A percentile compares a stretch with the other conserved stretches of the same genome.
Evolutionary conservation across 805 yeast genomes (phyloP).

Genomic region (Peterozyma xylosa): DNA sequence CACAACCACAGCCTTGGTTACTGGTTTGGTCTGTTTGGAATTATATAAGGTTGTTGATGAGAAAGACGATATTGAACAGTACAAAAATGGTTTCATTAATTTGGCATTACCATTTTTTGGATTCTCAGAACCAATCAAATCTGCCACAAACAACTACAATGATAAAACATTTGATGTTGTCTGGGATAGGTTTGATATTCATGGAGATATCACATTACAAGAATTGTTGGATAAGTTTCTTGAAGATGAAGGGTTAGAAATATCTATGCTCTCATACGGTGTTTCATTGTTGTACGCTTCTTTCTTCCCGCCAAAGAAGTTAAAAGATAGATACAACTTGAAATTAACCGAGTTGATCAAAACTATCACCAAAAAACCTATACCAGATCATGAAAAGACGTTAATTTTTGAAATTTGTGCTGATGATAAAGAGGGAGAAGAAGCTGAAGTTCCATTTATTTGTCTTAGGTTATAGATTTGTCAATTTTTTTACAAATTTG

Average conservation of each 20-base stretch:
- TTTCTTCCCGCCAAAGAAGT: constrained; percentile 87
- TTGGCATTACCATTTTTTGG: constrained; percentile 95
- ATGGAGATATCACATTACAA: constrained; percentile 69
- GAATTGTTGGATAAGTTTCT: constrained; percentile 70
- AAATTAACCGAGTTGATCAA: constrained; percentile 72
- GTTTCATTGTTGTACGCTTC: constrained; percentile 87
- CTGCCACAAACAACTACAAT: constrained; percentile 77
- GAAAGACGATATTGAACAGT: constrained; percentile 69
- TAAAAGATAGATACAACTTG: constrained; percentile 66
- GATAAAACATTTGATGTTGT: constrained; percentile 74
- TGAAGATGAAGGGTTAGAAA: constrained; percentile 75
- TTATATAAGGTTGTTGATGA: constrained; percentile 82
- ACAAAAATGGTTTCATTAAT: constrained; percentile 87
- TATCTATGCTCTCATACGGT: constrained; percentile 88
- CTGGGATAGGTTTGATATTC: constrained; percentile 89
- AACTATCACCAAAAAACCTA: constrained; percentile 75
- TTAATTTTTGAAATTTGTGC: constrained; percentile 86
- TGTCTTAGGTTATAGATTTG: constrained; percentile 40
- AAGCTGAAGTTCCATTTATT: constrained; percentile 89
- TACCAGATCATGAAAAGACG: constrained; percentile 66
- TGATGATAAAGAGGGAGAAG: constrained; percentile 89
- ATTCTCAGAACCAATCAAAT: constrained; percentile 90
- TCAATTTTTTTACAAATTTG: not conserved
- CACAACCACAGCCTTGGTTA: constrained; percentile 95
- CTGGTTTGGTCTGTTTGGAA: constrained; percentile 91